These are phyloP conservation scores for Chytriomyces hyalinus DNA, from an alignment of 192 early-diverging fungal species.

Conservation along the genomic window DNA sequence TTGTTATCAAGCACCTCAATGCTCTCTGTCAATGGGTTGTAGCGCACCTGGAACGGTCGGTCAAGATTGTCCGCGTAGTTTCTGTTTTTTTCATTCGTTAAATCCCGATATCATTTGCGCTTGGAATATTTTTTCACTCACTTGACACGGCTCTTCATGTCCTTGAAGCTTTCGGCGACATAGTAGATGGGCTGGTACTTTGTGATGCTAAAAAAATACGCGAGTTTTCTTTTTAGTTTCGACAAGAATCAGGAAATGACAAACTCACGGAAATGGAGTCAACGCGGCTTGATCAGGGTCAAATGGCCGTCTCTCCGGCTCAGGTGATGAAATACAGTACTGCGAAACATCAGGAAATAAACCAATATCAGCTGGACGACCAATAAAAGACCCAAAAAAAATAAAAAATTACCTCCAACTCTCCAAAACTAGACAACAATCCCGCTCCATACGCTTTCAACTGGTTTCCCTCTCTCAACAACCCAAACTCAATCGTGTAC, in stretches of 20 bases:
- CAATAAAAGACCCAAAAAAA: not conserved
- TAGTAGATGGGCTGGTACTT: conserved; percentile 95
- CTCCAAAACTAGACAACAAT: conserved; percentile 91
- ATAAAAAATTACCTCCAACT: conserved; percentile 65
- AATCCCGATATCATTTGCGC: not conserved
- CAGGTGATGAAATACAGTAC: conserved; percentile 74
- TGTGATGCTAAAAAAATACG: conserved; percentile 63
- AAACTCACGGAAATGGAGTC: conserved; percentile 50
- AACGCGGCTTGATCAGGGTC: conserved; percentile 71
- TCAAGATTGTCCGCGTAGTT: conserved; percentile 53
- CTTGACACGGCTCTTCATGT: conserved; percentile 88
- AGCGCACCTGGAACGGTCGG: conserved; percentile 88
- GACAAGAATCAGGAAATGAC: not conserved
- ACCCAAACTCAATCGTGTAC: conserved; percentile 95
- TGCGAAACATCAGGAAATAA: not conserved
- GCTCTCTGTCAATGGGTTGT: conserved; percentile 89
- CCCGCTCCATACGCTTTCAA: conserved; percentile 92
- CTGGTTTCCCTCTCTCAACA: conserved; percentile 73
- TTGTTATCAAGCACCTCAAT: conserved; percentile 90
- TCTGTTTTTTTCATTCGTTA: conserved; percentile 68
- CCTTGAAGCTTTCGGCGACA: conserved; percentile 92
- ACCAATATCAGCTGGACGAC: not conserved
- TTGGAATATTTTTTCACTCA: conserved; percentile 33
- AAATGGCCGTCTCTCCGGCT: conserved; percentile 81
- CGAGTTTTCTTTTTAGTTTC: not conserved